Conservation (phyloP, 768 basidiomycete genomes). For the Tylopilus vinaceipallidus region DNA sequence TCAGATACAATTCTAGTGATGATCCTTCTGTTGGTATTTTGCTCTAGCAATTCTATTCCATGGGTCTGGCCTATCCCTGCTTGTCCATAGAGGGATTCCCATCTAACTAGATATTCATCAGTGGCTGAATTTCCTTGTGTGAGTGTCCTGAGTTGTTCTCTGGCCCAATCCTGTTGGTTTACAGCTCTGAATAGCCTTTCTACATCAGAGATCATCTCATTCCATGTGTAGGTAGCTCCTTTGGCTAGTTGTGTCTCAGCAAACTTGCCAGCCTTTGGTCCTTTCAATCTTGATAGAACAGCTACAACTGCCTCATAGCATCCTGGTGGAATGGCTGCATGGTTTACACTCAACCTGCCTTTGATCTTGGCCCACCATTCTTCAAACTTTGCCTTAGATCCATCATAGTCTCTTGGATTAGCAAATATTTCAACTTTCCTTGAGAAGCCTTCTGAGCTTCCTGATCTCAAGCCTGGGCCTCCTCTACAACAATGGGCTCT, state of each 20-base stretch:
- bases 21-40: no score
- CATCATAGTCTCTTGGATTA: neutral
- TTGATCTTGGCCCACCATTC: neutral
- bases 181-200: neutral
- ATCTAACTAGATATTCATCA: neutral
- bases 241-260: no score
- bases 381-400: neutral
- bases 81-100: neutral
- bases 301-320: neutral
- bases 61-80: neutral
- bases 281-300: neutral
- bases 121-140: neutral
- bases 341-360: neutral
- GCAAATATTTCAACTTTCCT: neutral
- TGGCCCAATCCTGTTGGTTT: neutral
- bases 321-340: neutral
- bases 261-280: neutral
- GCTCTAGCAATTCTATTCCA: neutral
- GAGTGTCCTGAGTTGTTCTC: neutral
- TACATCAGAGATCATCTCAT: no score
- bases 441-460: no score
- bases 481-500: no score
- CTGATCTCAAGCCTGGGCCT: no score
- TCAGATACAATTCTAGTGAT: no score
- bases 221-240: no score